phyloP scores from a whole-genome alignment of 441 rosid genomes.

The Cnidoscolus chayamansa region DNA sequence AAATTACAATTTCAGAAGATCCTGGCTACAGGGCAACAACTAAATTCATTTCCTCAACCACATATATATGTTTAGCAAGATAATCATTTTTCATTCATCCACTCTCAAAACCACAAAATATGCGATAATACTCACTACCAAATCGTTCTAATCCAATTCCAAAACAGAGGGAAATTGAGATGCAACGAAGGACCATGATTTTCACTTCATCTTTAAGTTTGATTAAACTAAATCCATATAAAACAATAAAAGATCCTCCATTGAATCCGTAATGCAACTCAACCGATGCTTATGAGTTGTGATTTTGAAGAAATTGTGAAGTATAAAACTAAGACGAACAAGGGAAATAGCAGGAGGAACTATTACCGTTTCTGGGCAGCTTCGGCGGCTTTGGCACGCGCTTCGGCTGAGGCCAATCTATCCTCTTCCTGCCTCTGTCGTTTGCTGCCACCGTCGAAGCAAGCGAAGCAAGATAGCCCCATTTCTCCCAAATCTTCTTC shows the following conservation, averaged over 20 bases:
- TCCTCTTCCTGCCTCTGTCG: slow-evolving; percentile 65
- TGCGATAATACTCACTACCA: neutral
- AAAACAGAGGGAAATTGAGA: too few relatives aligned
- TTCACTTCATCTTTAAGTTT: neutral
- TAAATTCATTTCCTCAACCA: neutral
- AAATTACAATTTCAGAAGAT: neutral
- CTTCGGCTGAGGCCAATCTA: slow-evolving; percentile 70
- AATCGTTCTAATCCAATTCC: too few relatives aligned
- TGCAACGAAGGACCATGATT: neutral
- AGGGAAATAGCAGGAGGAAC: neutral
- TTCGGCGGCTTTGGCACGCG: slow-evolving; percentile 93
- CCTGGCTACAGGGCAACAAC: neutral
- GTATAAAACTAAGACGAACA: neutral
- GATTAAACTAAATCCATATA: neutral
- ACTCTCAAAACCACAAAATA: neutral
- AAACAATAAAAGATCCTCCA: neutral
- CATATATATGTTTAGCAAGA: neutral
- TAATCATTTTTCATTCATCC: neutral
- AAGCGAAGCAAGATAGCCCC: slow-evolving; percentile 61
- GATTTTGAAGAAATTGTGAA: neutral
- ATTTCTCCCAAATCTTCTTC: slow-evolving; percentile 1
- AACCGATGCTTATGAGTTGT: neutral
- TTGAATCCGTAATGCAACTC: neutral
- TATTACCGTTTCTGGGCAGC: slow-evolving; percentile 82
- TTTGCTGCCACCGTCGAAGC: slow-evolving; percentile 63